Base-by-base conservation (phyloP, 2,329 filamentous ascomycete genomes). In the Trichophyton simii region DNA sequence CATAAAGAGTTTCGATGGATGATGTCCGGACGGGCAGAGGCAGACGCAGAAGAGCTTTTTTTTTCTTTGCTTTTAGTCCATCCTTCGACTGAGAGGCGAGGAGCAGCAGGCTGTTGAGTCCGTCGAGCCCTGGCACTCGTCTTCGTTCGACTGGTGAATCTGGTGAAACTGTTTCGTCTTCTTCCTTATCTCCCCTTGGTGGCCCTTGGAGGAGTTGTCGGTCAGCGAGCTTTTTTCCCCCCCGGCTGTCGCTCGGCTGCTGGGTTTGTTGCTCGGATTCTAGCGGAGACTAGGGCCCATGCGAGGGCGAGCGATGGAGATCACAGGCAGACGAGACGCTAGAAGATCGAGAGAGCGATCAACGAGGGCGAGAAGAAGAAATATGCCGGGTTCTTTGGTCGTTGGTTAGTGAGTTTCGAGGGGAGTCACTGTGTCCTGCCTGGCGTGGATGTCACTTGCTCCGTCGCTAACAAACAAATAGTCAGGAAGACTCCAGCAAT, bases 1-100 rank as follows among this genome's bases (percentile, higher is more conserved):
- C 89, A 94, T 67, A 69, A 71, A 58, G 61, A 25, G 50, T 25
- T 28, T 25, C 22, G 50, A n/a, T 31, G 20, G 25, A n/a, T 31
- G 25, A n/a, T 31, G 9, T 25, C 7, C 18, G 15, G 22, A 54
- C 50, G n/a, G 50, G 50, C 31, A 28, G 25, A 28, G 25, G 18
- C 18, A 54, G 20, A 54, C 6, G 41, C 15, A 18, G n/a, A 15
- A 7, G 41, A 44, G 28, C 28, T 7, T 31, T 31, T 28, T 36
- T 1, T 36, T 36, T 38, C 34, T 38, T 38, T 38, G 8, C 22
- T 5, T 25, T 54, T 34, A 54, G 31, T 28, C 50, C 50, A 54
- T 54, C n/a, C n/a, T 54, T 54, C 22, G 50, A 31, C n/a, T 1
- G 28, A 31, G 28, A n/a, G 28, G 22, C 18, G 25, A 15, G 50